These are phyloP conservation scores for Solanum clarkiae DNA, from an alignment of 257 asterid species.

Conservation along the genomic window DNA sequence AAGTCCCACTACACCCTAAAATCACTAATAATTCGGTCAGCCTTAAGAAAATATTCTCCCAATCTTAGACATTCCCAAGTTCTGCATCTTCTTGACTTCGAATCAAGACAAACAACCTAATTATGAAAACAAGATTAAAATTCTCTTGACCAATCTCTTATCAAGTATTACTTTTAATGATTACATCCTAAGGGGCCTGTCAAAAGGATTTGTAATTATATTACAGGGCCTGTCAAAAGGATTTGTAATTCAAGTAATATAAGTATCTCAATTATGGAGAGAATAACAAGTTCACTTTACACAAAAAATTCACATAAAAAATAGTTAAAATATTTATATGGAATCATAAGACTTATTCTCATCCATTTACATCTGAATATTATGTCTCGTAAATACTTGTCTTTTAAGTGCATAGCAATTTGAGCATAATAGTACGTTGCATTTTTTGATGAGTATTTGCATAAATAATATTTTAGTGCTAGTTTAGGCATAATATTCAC, in stretches of 20 bases:
- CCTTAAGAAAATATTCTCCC: background rate
- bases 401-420: conserved; percentile 60
- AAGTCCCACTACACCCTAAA: background rate
- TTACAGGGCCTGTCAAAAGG: background rate
- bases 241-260: background rate
- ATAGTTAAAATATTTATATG: background rate
- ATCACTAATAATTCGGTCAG: background rate
- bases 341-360: conserved; percentile 44
- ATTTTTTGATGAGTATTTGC: conserved; percentile 60
- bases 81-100: background rate
- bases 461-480: conserved; percentile 1
- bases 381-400: conserved; percentile 80
- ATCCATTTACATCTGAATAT: conserved; percentile 89
- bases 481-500: background rate
- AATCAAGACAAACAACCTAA: background rate
- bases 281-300: background rate
- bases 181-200: background rate
- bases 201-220: background rate
- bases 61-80: background rate
- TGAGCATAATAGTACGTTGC: conserved; percentile 44
- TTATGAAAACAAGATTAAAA: background rate
- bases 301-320: background rate
- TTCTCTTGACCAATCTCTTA: background rate
- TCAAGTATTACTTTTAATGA: background rate
- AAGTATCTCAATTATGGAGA: background rate